A percentile compares a stretch with the other conserved stretches of the same genome.
These are phyloP conservation scores for Solanum etuberosum DNA, from an alignment of 257 asterid species.

Conservation along the genomic window DNA sequence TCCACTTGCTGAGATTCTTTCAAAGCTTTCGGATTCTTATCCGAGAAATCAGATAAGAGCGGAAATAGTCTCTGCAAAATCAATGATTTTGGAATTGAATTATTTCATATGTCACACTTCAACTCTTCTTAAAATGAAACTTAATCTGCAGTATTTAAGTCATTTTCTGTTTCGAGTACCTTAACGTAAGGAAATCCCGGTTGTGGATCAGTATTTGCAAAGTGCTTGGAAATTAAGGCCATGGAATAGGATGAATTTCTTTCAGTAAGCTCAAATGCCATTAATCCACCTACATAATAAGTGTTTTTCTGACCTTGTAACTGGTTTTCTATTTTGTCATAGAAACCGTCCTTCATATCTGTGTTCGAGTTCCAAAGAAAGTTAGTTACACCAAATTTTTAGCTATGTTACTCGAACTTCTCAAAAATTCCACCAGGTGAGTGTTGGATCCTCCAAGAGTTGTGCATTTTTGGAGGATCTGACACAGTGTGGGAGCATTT, in stretches of 20 bases:
- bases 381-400: too few species aligned
- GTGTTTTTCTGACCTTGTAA: conserved; percentile 71
- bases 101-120: background rate
- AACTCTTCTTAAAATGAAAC: background rate
- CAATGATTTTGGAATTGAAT: background rate
- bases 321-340: conserved; percentile 46
- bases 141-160: background rate
- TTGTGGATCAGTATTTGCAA: conserved; percentile 35
- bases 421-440: background rate
- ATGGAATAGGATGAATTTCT: conserved; percentile 70
- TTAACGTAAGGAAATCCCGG: conserved; percentile 62
- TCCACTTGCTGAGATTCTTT: conserved; percentile 41
- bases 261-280: conserved; percentile 91
- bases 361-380: background rate
- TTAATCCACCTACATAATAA: conserved; percentile 69
- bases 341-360: conserved; percentile 69
- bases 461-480: background rate
- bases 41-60: conserved; percentile 17
- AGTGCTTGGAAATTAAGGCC: conserved; percentile 47
- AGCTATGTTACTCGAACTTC: background rate
- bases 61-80: conserved; percentile 54
- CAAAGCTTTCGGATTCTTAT: conserved; percentile 26
- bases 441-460: background rate
- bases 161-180: conserved; percentile 29
- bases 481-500: background rate